Evolutionary conservation across 148 eudicot species (phyloP).

Genomic region (Dysphania ambrosioides): DNA sequence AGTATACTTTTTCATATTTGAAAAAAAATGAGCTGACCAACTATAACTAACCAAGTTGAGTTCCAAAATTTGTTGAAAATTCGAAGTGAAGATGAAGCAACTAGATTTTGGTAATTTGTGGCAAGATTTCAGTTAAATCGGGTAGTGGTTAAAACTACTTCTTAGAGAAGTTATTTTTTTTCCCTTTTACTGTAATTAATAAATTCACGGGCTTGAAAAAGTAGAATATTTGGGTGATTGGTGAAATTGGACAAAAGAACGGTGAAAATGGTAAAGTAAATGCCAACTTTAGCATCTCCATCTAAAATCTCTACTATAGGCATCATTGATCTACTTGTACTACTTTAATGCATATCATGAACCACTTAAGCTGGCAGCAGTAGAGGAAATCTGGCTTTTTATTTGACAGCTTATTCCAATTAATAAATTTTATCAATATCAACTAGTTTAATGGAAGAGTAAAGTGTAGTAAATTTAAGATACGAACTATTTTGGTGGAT

Average conservation of each 20-base stretch:
- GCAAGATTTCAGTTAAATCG: constrained; percentile 2
- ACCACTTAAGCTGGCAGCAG: constrained; percentile 18
- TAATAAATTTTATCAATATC: too few relatives aligned
- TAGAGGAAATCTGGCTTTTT: not conserved
- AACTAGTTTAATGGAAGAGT: not conserved
- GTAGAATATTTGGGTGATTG: not conserved
- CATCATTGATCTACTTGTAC: constrained; percentile 8
- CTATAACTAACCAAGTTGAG: not conserved
- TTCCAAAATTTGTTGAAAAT: not conserved
- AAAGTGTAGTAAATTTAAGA: too few relatives aligned
- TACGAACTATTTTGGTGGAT: too few relatives aligned
- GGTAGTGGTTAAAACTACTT: too few relatives aligned
- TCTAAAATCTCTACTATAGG: constrained; percentile 11
- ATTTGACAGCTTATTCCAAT: constrained; percentile 5
- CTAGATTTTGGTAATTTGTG: not conserved
- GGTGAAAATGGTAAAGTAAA: constrained; percentile 15
- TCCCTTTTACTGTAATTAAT: not conserved
- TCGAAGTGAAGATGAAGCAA: not conserved
- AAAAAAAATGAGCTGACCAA: not conserved
- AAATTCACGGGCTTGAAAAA: not conserved
- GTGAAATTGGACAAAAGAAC: constrained; percentile 12
- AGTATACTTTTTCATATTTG: not conserved
- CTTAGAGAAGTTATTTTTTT: too few relatives aligned
- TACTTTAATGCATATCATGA: not conserved
- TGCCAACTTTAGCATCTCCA: not conserved